Evolutionary conservation across 2,329 filamentous ascomycete genomes (phyloP).

Genomic region (Pyrenophora graminea): DNA sequence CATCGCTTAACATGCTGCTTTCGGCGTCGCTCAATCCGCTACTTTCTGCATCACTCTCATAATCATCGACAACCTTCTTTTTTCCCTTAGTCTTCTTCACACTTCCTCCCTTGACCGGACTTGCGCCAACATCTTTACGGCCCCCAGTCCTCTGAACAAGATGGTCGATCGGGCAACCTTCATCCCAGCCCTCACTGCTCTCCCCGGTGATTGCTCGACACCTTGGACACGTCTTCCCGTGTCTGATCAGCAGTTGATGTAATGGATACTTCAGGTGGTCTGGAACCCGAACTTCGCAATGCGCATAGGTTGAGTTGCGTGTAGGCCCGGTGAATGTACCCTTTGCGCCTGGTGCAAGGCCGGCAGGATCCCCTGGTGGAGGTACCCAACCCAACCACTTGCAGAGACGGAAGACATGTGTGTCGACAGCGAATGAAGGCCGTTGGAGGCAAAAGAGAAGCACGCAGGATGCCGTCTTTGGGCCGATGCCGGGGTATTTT

Average conservation of each 20-base stretch:
- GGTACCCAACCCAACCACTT: conserved; percentile 67
- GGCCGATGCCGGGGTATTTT: conserved; percentile 65
- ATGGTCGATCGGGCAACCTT: conserved; percentile 67
- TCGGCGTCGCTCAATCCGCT: conserved; percentile 22
- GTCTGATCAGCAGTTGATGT: conserved; percentile 64
- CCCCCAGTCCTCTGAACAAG: conserved; percentile 62
- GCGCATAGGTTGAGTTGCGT: conserved; percentile 60
- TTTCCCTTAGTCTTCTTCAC: conserved; percentile 20
- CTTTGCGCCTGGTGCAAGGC: conserved; percentile 39
- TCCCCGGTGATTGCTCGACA: conserved; percentile 65
- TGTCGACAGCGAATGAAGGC: conserved; percentile 68
- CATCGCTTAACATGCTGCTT: conserved; percentile 26
- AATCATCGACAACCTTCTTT: conserved; percentile 20
- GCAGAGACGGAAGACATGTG: conserved; percentile 67
- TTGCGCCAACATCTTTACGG: conserved; percentile 49
- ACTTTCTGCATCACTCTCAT: conserved; percentile 33
- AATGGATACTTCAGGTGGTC: conserved; percentile 67
- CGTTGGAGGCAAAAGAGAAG: conserved; percentile 67
- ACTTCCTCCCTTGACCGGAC: conserved; percentile 20
- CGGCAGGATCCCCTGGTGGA: conserved; percentile 41
- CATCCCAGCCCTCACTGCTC: conserved; percentile 65
- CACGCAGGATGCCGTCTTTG: conserved; percentile 69
- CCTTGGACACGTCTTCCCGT: conserved; percentile 65
- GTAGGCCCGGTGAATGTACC: conserved; percentile 52
- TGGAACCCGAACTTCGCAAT: conserved; percentile 64